Base-by-base conservation (phyloP, 352 stramenopile species). In the Achlya hypogyna region DNA sequence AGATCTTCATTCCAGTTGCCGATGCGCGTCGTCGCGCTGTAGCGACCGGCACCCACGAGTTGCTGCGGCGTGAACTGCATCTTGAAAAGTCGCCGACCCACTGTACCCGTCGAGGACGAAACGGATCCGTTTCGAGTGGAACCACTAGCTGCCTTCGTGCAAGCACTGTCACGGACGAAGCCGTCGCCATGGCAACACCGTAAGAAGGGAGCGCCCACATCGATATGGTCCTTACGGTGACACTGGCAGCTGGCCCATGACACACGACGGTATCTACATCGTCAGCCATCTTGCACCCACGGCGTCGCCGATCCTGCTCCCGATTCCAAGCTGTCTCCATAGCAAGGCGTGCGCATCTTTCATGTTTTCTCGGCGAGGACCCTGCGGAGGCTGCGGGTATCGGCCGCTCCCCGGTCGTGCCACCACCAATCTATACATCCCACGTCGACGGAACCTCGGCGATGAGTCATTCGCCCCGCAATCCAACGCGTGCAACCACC, bases 31-130 rank as follows among this genome's bases (percentile, higher is more conserved):
- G 65, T 74, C 16, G 84, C 79, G 59, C 78, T 82, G 72, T 94
- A 94, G 23, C 86, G 81, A 1, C 85, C 86, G 20, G 84, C 87
- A 28, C 87, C 87, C 16, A 93, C 82, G 56, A 94, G 84, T 69
- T 96, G 87, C 72, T 96, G 87, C 40, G 87, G 87, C n/a, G 87
- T 96, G 72, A 96, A 94, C 70, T 94, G 85, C 87, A 96, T 96
- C 9, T 31, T 29, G 6, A 49, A 49, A 49, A 49, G 22, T 35
- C n/a, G n/a, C n/a, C n/a, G n/a, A n/a, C n/a, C n/a, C n/a, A n/a
- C n/a, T n/a, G n/a, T n/a, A n/a, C n/a, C n/a, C n/a, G n/a, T n/a
- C n/a, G n/a, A n/a, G n/a, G n/a, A n/a, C n/a, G n/a, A n/a, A n/a
- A n/a, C n/a, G n/a, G n/a, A n/a, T n/a, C n/a, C n/a, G n/a, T n/a